Evolutionary conservation across 192 early-diverging fungal genomes (phyloP).

Genomic region (Entophlyctis helioformis): DNA sequence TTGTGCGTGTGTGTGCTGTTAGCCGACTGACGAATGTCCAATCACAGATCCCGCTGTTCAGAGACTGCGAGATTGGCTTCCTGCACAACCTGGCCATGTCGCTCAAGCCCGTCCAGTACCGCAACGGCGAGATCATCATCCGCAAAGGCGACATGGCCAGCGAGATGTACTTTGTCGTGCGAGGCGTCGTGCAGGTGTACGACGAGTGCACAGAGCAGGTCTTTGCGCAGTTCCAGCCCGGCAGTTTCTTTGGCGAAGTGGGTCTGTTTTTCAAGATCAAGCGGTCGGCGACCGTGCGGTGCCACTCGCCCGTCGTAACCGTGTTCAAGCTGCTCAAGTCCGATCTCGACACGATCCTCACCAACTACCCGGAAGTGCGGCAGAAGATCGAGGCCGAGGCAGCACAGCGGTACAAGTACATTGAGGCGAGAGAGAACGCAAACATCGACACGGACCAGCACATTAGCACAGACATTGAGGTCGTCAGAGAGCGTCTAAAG

Average conservation of each 20-base stretch:
- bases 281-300: constrained; percentile 38
- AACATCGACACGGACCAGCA: constrained; percentile 18
- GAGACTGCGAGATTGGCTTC: constrained; percentile 37
- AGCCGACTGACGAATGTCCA: too few relatives aligned
- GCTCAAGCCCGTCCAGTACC: constrained; percentile 32
- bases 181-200: constrained; percentile 34
- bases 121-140: constrained; percentile 23
- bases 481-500: constrained; percentile 41
- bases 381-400: constrained; percentile 35
- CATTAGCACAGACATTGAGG: constrained; percentile 34
- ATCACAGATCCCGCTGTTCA: constrained; percentile 32
- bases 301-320: constrained; percentile 13
- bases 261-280: constrained; percentile 32
- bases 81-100: constrained; percentile 34
- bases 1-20: background rate
- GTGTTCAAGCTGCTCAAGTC: constrained; percentile 36
- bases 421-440: constrained; percentile 28
- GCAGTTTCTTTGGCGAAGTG: constrained; percentile 43
- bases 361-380: constrained; percentile 29
- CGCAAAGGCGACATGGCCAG: constrained; percentile 31
- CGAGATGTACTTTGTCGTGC: constrained; percentile 43
- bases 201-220: constrained; percentile 23
- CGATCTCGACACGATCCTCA: constrained; percentile 28
- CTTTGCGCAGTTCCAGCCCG: constrained; percentile 36
- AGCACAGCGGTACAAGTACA: constrained; percentile 24